Evolutionary conservation across 148 eudicot genomes (phyloP), one percentile per base, ranked within the genome.

Genomic region (Vaccinium darrowii): DNA sequence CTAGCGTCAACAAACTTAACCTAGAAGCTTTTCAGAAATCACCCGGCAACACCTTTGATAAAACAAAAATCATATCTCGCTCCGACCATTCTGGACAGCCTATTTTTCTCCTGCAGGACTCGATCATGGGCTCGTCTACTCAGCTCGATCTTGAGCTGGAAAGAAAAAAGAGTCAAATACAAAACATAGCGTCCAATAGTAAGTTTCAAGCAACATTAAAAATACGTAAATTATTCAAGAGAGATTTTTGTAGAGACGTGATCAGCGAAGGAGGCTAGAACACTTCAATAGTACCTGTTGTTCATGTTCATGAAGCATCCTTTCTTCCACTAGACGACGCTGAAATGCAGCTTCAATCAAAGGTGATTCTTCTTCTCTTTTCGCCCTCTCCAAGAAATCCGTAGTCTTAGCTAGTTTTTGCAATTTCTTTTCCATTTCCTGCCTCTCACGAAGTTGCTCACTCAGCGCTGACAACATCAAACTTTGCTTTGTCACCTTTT

Each of bases 361-460:
- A 52, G 99, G 98, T 77, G 98, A 89, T 53, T 91, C 98, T 88
- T 93, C 99, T 87, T 96, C 98, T 83, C 99, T 92, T 86, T 92
- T 96, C 60, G 98, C 99, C 86, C 99, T 92, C 89, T 93, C 99
- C 85, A 96, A 82, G 74, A 92, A 84, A 89, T 96, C 99, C 97
- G 92, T 93, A 54, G 93, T 93, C 86, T 94, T 94, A 8, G 87
- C 94, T 30, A 92, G 88, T 88, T 92, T 94, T 88, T 91, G 97
- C 85, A 92, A 71, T 75, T 90, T 96, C 85, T 94, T 96, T 90
- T 94, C 98, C 92, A 88, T 93, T 87, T 96, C 97, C 76, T 92
- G 99, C 84, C 93, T 89, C 85, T 93, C 97, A 84, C 87, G 94
- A 54, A 92, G 84, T 83, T 92, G 94, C 89, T 93, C 99, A 84